Evolutionary conservation across 768 basidiomycete species (phyloP).

Genomic region (Strobilomyces dryophilus): DNA sequence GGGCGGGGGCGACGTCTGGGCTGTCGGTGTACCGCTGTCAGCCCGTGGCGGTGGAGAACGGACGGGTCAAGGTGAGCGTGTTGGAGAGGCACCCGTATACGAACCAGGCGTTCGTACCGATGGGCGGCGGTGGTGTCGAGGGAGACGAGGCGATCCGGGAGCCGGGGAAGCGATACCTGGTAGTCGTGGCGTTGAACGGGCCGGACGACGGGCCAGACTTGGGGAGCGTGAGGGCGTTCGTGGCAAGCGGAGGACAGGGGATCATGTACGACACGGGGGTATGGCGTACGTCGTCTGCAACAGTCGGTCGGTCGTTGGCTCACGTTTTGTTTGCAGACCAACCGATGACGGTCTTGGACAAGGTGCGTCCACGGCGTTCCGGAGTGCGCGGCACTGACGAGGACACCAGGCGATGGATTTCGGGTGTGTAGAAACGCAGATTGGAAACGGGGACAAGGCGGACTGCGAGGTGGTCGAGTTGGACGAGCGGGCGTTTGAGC

Average conservation of each 20-base stretch:
- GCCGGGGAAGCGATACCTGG: conserved; percentile 61
- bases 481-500: neutral
- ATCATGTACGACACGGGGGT: conserved; percentile 78
- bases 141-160: conserved; percentile 45
- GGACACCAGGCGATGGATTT: conserved; percentile 62
- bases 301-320: neutral
- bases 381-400: neutral
- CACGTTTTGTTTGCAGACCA: conserved; percentile 56
- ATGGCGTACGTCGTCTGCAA: conserved; percentile 72
- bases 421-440: conserved; percentile 90
- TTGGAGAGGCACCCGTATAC: conserved; percentile 88
- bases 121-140: conserved; percentile 56
- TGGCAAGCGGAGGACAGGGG: conserved; percentile 78
- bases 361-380: conserved; percentile 39
- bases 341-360: conserved; percentile 80
- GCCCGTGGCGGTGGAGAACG: conserved; percentile 42
- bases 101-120: conserved; percentile 92
- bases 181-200: conserved; percentile 83
- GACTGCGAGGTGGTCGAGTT: conserved; percentile 86
- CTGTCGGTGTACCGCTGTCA: conserved; percentile 85
- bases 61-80: conserved; percentile 57
- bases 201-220: conserved; percentile 74
- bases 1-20: conserved; percentile 53
- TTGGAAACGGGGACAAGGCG: conserved; percentile 66
- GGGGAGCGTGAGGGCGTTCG: conserved; percentile 71